Evolutionary conservation across 441 rosid species (phyloP).

Genomic region (Manihot esculenta): DNA sequence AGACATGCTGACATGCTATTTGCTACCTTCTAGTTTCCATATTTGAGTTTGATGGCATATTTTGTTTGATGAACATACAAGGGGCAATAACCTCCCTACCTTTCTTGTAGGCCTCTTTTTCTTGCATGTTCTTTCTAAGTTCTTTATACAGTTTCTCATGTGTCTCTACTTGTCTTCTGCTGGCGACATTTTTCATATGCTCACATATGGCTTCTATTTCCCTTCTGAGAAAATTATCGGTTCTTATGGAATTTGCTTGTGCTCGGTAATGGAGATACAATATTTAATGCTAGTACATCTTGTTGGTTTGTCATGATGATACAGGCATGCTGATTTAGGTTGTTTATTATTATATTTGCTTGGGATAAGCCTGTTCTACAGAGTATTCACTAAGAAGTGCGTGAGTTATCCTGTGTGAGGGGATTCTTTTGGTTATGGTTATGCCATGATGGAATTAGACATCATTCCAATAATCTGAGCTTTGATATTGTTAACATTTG

Average conservation of each 20-base stretch:
- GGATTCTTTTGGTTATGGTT: no score
- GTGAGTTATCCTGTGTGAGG: no score
- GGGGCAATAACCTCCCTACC: not conserved
- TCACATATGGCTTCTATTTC: no score
- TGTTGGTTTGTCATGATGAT: not conserved
- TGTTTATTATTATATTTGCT: no score
- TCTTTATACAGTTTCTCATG: not conserved
- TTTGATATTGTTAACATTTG: not conserved
- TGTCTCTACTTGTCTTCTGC: not conserved
- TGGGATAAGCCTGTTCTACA: no score
- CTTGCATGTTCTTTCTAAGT: not conserved
- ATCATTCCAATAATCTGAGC: no score
- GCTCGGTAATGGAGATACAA: not conserved
- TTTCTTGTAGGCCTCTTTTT: not conserved
- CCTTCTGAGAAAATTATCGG: not conserved
- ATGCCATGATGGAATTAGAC: no score
- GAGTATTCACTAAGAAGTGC: no score
- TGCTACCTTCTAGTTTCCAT: not conserved
- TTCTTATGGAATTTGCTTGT: not conserved
- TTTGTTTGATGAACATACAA: no score
- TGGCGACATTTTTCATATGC: not conserved
- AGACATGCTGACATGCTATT: not conserved
- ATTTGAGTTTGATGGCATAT: not conserved
- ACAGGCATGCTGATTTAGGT: no score
- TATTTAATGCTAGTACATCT: not conserved